A percentile compares a stretch with the other conserved stretches of the same genome.
Evolutionary conservation across 495 filamentous ascomycete species (phyloP).

Genomic region (Pyrenula aspistea): DNA sequence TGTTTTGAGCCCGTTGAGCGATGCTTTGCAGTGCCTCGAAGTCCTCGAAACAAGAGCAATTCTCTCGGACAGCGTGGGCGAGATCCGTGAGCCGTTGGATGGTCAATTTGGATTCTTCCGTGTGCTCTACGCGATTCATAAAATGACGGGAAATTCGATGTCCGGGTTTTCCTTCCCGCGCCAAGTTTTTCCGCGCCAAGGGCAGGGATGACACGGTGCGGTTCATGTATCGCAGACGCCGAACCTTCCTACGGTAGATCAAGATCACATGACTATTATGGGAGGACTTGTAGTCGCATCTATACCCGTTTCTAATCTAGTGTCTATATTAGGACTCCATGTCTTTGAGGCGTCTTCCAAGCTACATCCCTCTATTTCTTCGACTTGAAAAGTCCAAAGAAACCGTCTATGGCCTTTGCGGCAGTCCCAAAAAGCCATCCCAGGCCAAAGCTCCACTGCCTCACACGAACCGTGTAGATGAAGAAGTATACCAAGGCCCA

Average conservation of each 20-base stretch:
- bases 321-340: too few relatives aligned
- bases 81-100: background rate
- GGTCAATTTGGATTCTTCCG: background rate
- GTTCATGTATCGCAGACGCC: too few relatives aligned
- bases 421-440: constrained; percentile 29
- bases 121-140: background rate
- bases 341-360: too few relatives aligned
- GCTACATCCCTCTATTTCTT: background rate
- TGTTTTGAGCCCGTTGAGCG: too few relatives aligned
- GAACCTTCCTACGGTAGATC: too few relatives aligned
- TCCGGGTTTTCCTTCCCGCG: background rate
- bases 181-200: background rate
- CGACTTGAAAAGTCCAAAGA: background rate
- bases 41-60: too few relatives aligned
- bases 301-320: too few relatives aligned
- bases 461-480: constrained; percentile 63
- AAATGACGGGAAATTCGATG: background rate
- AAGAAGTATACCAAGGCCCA: constrained; percentile 79
- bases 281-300: too few relatives aligned
- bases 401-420: background rate
- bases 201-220: too few relatives aligned
- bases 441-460: constrained; percentile 63
- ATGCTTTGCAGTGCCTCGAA: too few relatives aligned
- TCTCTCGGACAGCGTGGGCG: background rate
- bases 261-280: too few relatives aligned